Evolutionary conservation across 2,329 filamentous ascomycete species (phyloP).

Genomic region (Aureobasidium subglaciale): DNA sequence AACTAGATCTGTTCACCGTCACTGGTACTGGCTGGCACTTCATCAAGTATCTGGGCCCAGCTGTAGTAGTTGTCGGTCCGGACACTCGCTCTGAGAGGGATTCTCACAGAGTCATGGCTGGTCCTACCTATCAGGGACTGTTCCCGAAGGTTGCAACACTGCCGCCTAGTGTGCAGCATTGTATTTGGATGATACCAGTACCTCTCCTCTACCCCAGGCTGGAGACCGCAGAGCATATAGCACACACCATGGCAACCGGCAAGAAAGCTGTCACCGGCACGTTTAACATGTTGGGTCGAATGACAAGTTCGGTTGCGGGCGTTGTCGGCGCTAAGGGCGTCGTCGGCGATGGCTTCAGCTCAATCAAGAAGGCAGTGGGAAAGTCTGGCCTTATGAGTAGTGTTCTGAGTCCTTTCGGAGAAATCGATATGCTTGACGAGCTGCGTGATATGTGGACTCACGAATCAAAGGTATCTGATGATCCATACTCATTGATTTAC

Average conservation of each 20-base stretch:
- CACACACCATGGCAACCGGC: conserved; percentile 83
- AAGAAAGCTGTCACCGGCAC: conserved; percentile 96
- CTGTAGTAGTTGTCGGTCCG: conserved; percentile 79
- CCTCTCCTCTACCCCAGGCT: conserved; percentile 85
- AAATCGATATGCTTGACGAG: conserved; percentile 90
- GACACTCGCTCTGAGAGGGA: conserved; percentile 90
- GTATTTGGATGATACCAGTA: conserved; percentile 90
- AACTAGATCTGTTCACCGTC: conserved; percentile 89
- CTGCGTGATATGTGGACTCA: conserved; percentile 97
- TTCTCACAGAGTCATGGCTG: conserved; percentile 85
- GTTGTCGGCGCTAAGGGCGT: conserved; percentile 92
- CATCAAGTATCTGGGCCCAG: conserved; percentile 89
- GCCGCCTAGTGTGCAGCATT: conserved; percentile 90
- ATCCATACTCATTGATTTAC: background rate
- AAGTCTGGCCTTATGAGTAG: conserved; percentile 94
- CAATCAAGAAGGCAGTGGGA: conserved; percentile 92
- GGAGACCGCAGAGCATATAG: conserved; percentile 84
- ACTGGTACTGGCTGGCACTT: conserved; percentile 99
- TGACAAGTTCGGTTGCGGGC: conserved; percentile 88
- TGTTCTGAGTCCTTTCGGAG: conserved; percentile 91
- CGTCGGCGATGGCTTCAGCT: conserved; percentile 85
- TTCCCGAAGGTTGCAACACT: conserved; percentile 92
- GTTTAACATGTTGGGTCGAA: conserved; percentile 92
- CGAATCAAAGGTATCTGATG: conserved; percentile 66
- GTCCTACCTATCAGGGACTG: conserved; percentile 92